Evolutionary conservation across 805 yeast species (phyloP), one percentile per base, ranked within the genome.

Genomic region (Ogataea minuta): DNA sequence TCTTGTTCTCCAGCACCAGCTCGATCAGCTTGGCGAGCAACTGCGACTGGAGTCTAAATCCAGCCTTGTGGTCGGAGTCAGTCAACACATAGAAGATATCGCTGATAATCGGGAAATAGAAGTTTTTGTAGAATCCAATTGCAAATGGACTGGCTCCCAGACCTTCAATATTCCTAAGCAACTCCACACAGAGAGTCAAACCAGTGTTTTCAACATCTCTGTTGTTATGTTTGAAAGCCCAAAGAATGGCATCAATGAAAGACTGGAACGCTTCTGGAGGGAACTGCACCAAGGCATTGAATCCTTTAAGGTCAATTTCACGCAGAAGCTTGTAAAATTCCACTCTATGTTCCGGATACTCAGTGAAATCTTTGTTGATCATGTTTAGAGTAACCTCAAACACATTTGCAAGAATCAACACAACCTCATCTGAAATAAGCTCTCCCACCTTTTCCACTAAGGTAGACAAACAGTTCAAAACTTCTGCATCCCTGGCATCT

Each of bases 191-290:
- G 48, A 93, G 73, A 27, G 82, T 77, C 52, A 93, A 75, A 19
- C 99, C 99, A 39, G 82, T 82, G 48, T 84, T 90, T 64, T 93
- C 99, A 40, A 93, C 97, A 40, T 91, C 98, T 62, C 98, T 80
- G 64, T 93, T 90, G 57, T 90, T 93, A 63, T 93, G 99, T 66
- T 93, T 91, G 63, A 93, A 86, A 0, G 98, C 97, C 99, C 99
- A 93, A 56, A 93, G 71, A 31, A 95, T 90, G 2, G 98, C 95
- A 65, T 89, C 91, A 44, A 93, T 80, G 41, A 93, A 83, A 43
- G 88, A 76, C 58, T 85, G 89, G 74, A 93, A 91, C 16, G 95
- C 95, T 47, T 80, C 89, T 3, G 95, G 91, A 8, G 97, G 95
- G 48, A 93, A 74, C 62, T 88, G 85, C 44, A 88, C 71, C 50